phyloP scores from a whole-genome alignment of 768 basidiomycete species.

The Lenzites betulinus region DNA sequence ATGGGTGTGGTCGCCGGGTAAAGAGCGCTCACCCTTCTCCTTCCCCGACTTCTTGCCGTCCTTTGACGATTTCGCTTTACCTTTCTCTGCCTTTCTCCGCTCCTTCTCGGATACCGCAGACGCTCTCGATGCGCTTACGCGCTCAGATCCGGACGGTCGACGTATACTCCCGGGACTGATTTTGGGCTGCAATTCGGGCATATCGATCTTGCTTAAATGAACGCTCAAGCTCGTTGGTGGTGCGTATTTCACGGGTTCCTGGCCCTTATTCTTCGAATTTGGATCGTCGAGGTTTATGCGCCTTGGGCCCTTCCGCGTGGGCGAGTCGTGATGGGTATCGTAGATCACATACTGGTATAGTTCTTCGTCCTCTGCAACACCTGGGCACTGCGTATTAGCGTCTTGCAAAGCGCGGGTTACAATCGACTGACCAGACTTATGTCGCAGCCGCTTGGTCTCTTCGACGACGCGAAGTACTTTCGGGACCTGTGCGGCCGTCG shows the following conservation, averaged over 20 bases:
- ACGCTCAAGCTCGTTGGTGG: constrained; percentile 71
- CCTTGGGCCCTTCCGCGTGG: constrained; percentile 47
- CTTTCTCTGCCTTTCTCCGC: constrained; percentile 38
- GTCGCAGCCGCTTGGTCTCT: constrained; percentile 71
- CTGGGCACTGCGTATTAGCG: constrained; percentile 26
- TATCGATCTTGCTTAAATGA: constrained; percentile 84
- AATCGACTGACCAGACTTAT: constrained; percentile 62
- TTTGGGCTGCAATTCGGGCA: constrained; percentile 77
- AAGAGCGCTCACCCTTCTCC: constrained; percentile 13
- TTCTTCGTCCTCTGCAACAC: constrained; percentile 56
- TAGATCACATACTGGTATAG: constrained; percentile 79
- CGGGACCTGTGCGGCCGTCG: constrained; percentile 61
- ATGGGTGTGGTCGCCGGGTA: no score
- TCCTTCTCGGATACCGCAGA: constrained; percentile 23
- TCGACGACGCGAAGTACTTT: constrained; percentile 83
- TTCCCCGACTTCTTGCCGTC: constrained; percentile 32
- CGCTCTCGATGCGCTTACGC: neutral
- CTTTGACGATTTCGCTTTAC: constrained; percentile 38
- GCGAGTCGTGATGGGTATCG: constrained; percentile 44
- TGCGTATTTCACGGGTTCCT: constrained; percentile 46
- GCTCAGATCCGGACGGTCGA: constrained; percentile 23
- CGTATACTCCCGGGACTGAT: constrained; percentile 18
- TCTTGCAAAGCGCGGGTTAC: no score
- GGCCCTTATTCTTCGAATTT: constrained; percentile 40
- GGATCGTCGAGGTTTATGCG: constrained; percentile 65